These are phyloP conservation scores for Boletus tomentosulus DNA, from an alignment of 768 basidiomycete genomes.

Conservation along the genomic window DNA sequence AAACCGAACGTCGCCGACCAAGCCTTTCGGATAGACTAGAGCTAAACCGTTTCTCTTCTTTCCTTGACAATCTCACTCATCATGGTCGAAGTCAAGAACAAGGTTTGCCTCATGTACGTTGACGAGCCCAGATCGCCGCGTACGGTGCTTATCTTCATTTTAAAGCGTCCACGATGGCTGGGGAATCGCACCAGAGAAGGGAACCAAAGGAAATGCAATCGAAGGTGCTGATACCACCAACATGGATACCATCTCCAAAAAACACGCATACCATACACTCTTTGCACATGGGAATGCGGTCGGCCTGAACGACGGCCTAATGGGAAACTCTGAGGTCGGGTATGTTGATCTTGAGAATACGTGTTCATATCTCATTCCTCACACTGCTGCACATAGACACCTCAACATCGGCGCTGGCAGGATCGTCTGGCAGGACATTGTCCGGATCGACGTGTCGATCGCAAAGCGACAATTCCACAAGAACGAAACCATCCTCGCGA, in stretches of 20 bases:
- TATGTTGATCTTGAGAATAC: slow-evolving; percentile 37
- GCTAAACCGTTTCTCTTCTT: neutral
- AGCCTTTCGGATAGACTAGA: slow-evolving; percentile 3
- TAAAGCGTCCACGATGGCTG: slow-evolving; percentile 92
- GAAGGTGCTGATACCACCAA: slow-evolving; percentile 76
- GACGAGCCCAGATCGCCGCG: neutral
- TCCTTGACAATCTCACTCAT: neutral
- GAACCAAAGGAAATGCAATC: slow-evolving; percentile 85
- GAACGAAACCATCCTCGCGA: slow-evolving; percentile 64
- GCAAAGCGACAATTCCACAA: slow-evolving; percentile 86
- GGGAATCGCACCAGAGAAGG: slow-evolving; percentile 69
- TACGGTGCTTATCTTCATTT: neutral
- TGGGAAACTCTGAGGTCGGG: slow-evolving; percentile 99
- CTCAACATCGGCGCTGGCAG: slow-evolving; percentile 94
- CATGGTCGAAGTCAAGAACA: slow-evolving; percentile 66
- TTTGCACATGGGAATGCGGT: slow-evolving; percentile 89
- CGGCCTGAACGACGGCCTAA: slow-evolving; percentile 87
- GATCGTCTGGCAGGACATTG: slow-evolving; percentile 97
- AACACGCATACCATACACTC: slow-evolving; percentile 68
- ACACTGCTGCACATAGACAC: slow-evolving; percentile 49
- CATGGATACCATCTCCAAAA: slow-evolving; percentile 84
- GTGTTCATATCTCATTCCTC: neutral
- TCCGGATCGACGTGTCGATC: slow-evolving; percentile 89
- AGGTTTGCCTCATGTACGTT: slow-evolving; percentile 85
- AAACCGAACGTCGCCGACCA: slow-evolving; percentile 7